Base-by-base conservation (phyloP, 75 land plant species). In the Isoetes taiwanensis region DNA sequence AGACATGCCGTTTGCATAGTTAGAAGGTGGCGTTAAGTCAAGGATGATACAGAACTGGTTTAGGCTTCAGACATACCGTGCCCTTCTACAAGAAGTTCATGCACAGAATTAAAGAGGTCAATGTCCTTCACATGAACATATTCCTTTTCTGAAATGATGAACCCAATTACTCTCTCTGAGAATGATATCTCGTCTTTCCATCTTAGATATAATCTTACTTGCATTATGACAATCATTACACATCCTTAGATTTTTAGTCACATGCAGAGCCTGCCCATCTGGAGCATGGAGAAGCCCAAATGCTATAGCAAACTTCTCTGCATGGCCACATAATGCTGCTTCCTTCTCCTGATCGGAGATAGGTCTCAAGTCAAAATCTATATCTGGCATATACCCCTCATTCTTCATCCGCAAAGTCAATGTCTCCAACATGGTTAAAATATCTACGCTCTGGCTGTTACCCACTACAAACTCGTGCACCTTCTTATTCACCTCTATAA, bases 111-210 rank as follows among this genome's bases (percentile, higher is more conserved):
- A n/a, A n/a, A n/a, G n/a, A n/a, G n/a, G n/a, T n/a, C n/a, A n/a
- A n/a, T n/a, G n/a, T n/a, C 71, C 84, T 5, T 38, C 54, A 56
- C 84, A 81, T 58, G 84, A 81, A 72, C 84, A 81, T 19, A 24
- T 38, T 1, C 84, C 84, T 41, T 72, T 70, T 56, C 16, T 64
- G 25, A 81, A 81, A 65, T 77, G 80, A 42, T 81, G 84, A 64
- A 77, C 73, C 24, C 80, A 26, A 37, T 71, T 71, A 0, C 76
- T 53, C 56, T 81, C 84, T 56, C 84, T 70, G 24, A 81, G 72
- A 25, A 74, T 31, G 20, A 81, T 71, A 65, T 77, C 80, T 29
- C 84, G 10, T 0, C 65, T 70, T 55, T 31, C 74, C 52, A 77
- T 40, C 69, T 74, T 81, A 1, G 80, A 71, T 6, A 81, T 64